These are phyloP conservation scores for Dactylorhiza incarnata DNA, from an alignment of 106 monocot species.

Conservation along the genomic window DNA sequence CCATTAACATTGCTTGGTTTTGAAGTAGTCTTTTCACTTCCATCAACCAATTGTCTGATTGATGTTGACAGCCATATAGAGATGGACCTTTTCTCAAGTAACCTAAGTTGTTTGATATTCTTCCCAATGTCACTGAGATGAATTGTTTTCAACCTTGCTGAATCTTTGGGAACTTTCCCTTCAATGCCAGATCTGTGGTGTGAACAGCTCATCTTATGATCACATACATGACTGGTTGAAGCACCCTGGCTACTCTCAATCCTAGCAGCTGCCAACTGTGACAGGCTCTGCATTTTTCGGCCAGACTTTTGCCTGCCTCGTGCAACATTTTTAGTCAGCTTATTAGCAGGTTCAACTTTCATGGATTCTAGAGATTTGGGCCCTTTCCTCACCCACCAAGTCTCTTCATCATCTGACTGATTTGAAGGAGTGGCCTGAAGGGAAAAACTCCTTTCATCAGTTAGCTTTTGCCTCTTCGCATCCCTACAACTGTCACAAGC, in stretches of 20 bases:
- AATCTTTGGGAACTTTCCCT: conserved; percentile 36
- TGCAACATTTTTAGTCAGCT: conserved; percentile 53
- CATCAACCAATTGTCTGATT: conserved; percentile 56
- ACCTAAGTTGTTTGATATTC: conserved; percentile 54
- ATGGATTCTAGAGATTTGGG: conserved; percentile 47
- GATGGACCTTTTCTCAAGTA: conserved; percentile 74
- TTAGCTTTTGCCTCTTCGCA: conserved; percentile 62
- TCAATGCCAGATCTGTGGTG: conserved; percentile 55
- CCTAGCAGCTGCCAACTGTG: conserved; percentile 74
- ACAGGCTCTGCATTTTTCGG: conserved; percentile 87
- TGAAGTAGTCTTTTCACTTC: conserved; percentile 48
- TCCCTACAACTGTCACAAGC: conserved; percentile 67
- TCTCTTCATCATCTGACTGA: conserved; percentile 74
- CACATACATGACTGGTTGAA: conserved; percentile 94
- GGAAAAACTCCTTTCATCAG: conserved; percentile 38
- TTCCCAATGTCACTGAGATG: conserved; percentile 57
- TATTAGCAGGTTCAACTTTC: conserved; percentile 63
- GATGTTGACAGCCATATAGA: conserved; percentile 69
- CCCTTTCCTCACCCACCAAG: conserved; percentile 89
- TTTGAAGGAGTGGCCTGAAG: conserved; percentile 34
- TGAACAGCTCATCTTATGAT: conserved; percentile 63
- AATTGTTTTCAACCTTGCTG: conserved; percentile 22
- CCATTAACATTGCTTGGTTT: conserved; percentile 27
- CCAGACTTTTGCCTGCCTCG: conserved; percentile 57
- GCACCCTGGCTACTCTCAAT: conserved; percentile 93